Conservation (phyloP, 805 yeast genomes). For the Saitoella complicata region DNA sequence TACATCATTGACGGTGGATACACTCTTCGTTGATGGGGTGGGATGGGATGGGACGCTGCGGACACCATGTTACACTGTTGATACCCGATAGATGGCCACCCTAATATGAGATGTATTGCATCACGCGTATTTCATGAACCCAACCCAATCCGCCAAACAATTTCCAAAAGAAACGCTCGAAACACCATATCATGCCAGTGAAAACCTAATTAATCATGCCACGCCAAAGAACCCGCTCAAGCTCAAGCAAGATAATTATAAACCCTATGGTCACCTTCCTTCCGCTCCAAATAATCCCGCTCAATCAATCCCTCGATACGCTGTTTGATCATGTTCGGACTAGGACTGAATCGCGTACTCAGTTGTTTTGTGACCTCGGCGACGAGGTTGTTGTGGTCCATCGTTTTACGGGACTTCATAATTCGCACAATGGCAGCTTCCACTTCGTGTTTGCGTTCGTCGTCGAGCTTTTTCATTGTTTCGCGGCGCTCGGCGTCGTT, state of each 20-base stretch:
- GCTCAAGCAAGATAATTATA: slow-evolving; percentile 40
- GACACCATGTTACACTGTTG: no score
- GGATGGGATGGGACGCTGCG: no score
- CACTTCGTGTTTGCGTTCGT: slow-evolving; percentile 47
- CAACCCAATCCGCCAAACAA: no score
- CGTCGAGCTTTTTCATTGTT: slow-evolving; percentile 41
- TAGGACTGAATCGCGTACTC: slow-evolving; percentile 49
- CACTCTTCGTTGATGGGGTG: no score
- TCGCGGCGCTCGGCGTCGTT: slow-evolving; percentile 33
- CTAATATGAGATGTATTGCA: neutral
- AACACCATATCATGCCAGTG: no score
- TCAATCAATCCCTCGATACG: slow-evolving; percentile 63
- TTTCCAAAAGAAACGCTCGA: no score
- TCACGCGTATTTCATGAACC: neutral
- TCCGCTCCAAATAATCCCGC: slow-evolving; percentile 65
- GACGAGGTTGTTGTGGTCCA: slow-evolving; percentile 50
- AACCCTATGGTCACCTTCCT: slow-evolving; percentile 37
- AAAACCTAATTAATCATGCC: no score
- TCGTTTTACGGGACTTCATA: slow-evolving; percentile 51
- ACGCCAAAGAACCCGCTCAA: neutral
- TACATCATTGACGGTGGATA: slow-evolving; percentile 55
- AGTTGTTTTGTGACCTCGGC: slow-evolving; percentile 48
- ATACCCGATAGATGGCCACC: no score
- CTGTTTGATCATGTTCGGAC: slow-evolving; percentile 47
- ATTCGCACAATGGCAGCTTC: slow-evolving; percentile 80